These are phyloP conservation scores for Neoscytalidium dimidiatum DNA, from an alignment of 2,329 filamentous ascomycete genomes.

Conservation along the genomic window DNA sequence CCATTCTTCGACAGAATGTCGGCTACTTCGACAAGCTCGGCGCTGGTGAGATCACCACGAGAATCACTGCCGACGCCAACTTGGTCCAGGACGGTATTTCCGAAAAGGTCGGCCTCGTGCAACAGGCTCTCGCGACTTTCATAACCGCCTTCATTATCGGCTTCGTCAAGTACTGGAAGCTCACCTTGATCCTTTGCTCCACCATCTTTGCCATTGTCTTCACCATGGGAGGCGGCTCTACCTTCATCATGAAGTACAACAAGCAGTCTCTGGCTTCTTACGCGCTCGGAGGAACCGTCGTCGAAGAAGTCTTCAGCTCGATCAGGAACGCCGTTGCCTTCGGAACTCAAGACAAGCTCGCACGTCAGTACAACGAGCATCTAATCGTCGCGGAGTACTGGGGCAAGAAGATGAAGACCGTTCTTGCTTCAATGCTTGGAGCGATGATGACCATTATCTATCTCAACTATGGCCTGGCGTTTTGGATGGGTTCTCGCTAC, in stretches of 20 bases:
- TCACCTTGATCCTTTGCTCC: constrained; percentile 82
- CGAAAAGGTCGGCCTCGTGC: constrained; percentile 38
- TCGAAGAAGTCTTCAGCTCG: constrained; percentile 92
- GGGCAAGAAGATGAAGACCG: constrained; percentile 74
- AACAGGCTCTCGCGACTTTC: constrained; percentile 54
- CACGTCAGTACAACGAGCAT: constrained; percentile 78
- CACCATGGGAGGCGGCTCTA: constrained; percentile 68
- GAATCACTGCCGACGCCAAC: constrained; percentile 93
- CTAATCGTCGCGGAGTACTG: constrained; percentile 71
- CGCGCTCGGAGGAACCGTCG: constrained; percentile 80
- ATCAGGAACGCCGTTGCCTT: constrained; percentile 92
- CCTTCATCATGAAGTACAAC: constrained; percentile 77
- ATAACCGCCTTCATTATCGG: constrained; percentile 88
- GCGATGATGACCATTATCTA: constrained; percentile 83
- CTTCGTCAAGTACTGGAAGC: constrained; percentile 89
- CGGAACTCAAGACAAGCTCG: constrained; percentile 89
- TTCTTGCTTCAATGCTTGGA: constrained; percentile 77
- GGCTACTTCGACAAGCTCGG: constrained; percentile 73
- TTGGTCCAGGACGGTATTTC: constrained; percentile 85
- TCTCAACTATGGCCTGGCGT: constrained; percentile 57
- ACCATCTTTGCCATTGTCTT: constrained; percentile 79
- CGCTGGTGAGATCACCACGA: constrained; percentile 88
- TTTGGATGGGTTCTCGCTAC: constrained; percentile 26
- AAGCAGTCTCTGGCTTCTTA: constrained; percentile 78
- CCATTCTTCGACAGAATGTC: constrained; percentile 44